Evolutionary conservation across 2,329 filamentous ascomycete species (phyloP).

Genomic region (Cercospora nicotianae): DNA sequence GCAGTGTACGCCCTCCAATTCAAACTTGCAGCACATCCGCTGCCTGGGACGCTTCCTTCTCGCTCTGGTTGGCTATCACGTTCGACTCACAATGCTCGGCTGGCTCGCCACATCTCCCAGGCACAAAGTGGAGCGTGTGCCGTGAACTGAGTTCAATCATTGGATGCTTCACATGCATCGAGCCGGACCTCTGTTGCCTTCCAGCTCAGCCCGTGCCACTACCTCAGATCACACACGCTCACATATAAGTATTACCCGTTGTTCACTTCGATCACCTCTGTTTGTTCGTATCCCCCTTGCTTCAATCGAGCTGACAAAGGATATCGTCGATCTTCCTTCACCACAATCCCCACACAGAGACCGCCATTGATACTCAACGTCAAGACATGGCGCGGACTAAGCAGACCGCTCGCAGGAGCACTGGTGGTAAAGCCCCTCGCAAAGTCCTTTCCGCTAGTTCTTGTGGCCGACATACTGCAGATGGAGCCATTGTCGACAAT

Average conservation of each 20-base stretch:
- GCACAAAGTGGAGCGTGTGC: constrained; percentile 1
- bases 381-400: constrained; percentile 25
- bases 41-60: background rate
- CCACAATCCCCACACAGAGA: background rate
- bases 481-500: constrained; percentile 22
- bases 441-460: background rate
- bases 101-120: background rate
- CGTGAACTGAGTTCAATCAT: background rate
- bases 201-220: background rate
- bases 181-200: background rate
- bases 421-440: constrained; percentile 12
- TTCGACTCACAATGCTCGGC: constrained; percentile 1
- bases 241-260: background rate
- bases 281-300: background rate
- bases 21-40: background rate
- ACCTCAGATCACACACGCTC: background rate
- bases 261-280: background rate
- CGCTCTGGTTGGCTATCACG: constrained; percentile 2
- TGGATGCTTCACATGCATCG: background rate
- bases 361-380: background rate
- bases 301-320: too few relatives aligned
- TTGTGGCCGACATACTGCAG: background rate
- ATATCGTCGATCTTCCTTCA: background rate
- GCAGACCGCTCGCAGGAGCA: constrained; percentile 24
- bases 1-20: background rate